phyloP scores from a whole-genome alignment of 2,329 filamentous ascomycete genomes.

The Cytospora mali region DNA sequence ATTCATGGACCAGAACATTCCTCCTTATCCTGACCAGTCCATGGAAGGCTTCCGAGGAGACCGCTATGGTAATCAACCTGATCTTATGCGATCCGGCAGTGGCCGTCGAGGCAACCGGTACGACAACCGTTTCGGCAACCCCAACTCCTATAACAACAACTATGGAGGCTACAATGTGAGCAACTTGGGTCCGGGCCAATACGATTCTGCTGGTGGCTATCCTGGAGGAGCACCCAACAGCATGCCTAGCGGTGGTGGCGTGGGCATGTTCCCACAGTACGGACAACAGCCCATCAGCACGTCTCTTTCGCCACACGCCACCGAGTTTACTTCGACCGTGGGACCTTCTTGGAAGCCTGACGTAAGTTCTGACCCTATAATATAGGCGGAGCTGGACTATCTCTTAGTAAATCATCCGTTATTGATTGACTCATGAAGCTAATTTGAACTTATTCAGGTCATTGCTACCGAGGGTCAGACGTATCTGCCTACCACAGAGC shows the following conservation, averaged over 20 bases:
- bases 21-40: conserved; percentile 37
- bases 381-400: not conserved
- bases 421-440: conserved; percentile 25
- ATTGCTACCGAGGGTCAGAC: conserved; percentile 64
- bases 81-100: conserved; percentile 47
- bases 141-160: conserved; percentile 39
- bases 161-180: conserved; percentile 39
- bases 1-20: conserved; percentile 44
- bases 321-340: conserved; percentile 67
- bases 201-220: conserved; percentile 35
- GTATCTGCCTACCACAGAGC: conserved; percentile 85
- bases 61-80: conserved; percentile 52
- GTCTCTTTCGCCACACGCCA: conserved; percentile 71
- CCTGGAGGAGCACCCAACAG: conserved; percentile 31
- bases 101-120: conserved; percentile 51
- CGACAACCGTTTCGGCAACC: conserved; percentile 43
- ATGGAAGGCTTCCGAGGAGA: conserved; percentile 50
- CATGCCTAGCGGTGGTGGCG: conserved; percentile 41
- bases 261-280: conserved; percentile 52
- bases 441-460: conserved; percentile 41
- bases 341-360: conserved; percentile 57
- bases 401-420: conserved; percentile 18
- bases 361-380: conserved; percentile 39
- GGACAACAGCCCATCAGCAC: conserved; percentile 63
- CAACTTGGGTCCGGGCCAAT: conserved; percentile 35